phyloP scores from a whole-genome alignment of 495 filamentous ascomycete genomes.

The Neurospora tetrasperma region DNA sequence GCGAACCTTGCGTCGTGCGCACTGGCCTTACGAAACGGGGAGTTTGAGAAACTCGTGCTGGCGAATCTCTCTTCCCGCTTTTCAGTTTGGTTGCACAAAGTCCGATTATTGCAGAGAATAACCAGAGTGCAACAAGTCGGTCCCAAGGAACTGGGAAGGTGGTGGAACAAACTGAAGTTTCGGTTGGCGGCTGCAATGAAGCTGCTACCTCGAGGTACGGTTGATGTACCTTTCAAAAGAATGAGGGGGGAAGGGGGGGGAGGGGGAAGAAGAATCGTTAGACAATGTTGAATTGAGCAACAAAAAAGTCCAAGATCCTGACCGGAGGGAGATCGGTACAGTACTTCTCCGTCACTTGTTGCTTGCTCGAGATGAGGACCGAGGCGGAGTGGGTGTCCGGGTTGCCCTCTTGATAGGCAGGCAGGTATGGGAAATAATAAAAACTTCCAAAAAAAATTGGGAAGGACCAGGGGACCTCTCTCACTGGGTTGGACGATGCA shows the following conservation, averaged over 20 bases:
- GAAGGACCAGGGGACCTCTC: background rate
- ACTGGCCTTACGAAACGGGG: background rate
- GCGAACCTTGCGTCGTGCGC: constrained; percentile 6
- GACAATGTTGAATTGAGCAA: background rate
- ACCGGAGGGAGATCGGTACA: background rate
- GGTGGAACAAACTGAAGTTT: background rate
- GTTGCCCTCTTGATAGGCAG: background rate
- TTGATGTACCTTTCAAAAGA: background rate
- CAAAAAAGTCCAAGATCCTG: background rate
- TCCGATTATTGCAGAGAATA: background rate
- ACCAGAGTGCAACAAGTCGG: background rate
- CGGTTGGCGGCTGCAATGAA: background rate
- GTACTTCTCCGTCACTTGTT: background rate
- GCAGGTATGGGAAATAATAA: background rate
- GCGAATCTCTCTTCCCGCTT: background rate
- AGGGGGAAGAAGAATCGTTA: background rate
- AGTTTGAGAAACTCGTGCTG: background rate
- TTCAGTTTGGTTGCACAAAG: background rate
- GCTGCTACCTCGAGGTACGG: background rate
- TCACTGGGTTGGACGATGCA: background rate
- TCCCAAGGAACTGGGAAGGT: background rate
- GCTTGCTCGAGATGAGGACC: background rate
- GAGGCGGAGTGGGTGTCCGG: background rate
- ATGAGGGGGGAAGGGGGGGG: background rate
- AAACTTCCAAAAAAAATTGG: background rate